Base-by-base conservation (phyloP, 805 yeast genomes). In the Saturnispora sekii region DNA sequence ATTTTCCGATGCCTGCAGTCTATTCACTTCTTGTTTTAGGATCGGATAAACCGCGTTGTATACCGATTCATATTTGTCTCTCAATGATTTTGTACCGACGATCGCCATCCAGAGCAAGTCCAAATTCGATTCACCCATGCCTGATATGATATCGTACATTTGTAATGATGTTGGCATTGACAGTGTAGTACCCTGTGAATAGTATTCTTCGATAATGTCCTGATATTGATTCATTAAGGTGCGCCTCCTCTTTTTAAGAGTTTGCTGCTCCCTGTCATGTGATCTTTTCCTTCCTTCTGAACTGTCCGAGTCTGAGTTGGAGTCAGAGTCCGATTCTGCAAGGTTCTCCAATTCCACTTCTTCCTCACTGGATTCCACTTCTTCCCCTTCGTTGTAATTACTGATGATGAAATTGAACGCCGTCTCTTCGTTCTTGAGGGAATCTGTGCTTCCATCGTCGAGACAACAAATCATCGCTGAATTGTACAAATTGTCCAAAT, bases 401-500 rank as follows among this genome's bases (percentile, higher is more conserved):
- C 68, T 63, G 4, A 78, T 64, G 32, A 82, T 60, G 16, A 67
- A 65, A 18, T 66, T 61, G 55, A 85, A 89, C 12, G 96, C 89
- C 4, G 64, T 63, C 50, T 70, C 73, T 55, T 83, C 88, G 5
- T 65, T 61, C 11, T 49, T 49, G 43, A 89, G 60, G 41, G 75
- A 78, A 32, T 72, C 74, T 30, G 81, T 84, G 2, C 84, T 70
- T 0, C 96, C 96, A 59, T 90, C 97, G 57, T 89, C 97, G 48
- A 89, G 74, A 61, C 97, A 89, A 6, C 71, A 72, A 4, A 93
- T 76, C 50, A 77, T 71, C 9, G 77, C 77, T 6, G 90, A 80
- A 1, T 95, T 96, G 69, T 84, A 89, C 39, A 93, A 57, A 58
- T 93, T 93, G 60, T 89, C 96, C 51, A 93, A 67, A 63, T 89